These are phyloP conservation scores for Fistulinella prunicolor DNA, from an alignment of 768 basidiomycete genomes.

Conservation along the genomic window DNA sequence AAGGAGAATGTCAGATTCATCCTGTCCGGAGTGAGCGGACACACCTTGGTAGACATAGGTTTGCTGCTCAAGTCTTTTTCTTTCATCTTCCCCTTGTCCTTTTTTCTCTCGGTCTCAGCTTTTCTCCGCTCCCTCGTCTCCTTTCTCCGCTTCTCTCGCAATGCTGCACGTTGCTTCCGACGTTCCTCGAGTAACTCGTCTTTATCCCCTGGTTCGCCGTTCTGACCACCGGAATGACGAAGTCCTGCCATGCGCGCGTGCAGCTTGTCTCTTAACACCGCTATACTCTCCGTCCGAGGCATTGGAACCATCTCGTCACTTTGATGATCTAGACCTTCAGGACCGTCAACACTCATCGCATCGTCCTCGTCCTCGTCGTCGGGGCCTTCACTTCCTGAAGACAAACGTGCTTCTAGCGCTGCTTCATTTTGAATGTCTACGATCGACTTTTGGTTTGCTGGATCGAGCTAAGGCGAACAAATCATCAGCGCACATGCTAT, in stretches of 20 bases:
- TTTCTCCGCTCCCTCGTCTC: constrained; percentile 82
- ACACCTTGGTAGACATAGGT: constrained; percentile 54
- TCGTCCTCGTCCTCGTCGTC: constrained; percentile 23
- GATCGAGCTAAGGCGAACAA: constrained; percentile 77
- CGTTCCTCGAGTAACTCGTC: constrained; percentile 85
- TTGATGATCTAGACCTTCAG: constrained; percentile 25
- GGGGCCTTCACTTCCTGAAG: constrained; percentile 25
- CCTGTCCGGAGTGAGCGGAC: constrained; percentile 6
- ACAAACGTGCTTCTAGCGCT: constrained; percentile 33
- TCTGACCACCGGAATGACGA: constrained; percentile 41
- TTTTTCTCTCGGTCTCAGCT: constrained; percentile 57
- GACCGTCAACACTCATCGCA: constrained; percentile 30
- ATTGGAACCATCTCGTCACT: constrained; percentile 53
- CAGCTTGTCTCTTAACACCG: constrained; percentile 64
- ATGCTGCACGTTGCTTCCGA: constrained; percentile 67
- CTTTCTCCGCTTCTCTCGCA: constrained; percentile 82
- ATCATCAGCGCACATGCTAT: too few relatives aligned
- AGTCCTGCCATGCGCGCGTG: constrained; percentile 72
- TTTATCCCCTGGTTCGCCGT: constrained; percentile 53
- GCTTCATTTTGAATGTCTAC: constrained; percentile 70
- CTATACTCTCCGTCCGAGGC: constrained; percentile 60
- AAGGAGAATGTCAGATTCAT: constrained; percentile 1
- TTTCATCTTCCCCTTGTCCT: constrained; percentile 49
- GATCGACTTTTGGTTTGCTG: constrained; percentile 78
- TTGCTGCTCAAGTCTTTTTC: constrained; percentile 42